These are phyloP conservation scores for Vitis hybrid DNA, from an alignment of 177 flowering plant species.

Conservation along the genomic window DNA sequence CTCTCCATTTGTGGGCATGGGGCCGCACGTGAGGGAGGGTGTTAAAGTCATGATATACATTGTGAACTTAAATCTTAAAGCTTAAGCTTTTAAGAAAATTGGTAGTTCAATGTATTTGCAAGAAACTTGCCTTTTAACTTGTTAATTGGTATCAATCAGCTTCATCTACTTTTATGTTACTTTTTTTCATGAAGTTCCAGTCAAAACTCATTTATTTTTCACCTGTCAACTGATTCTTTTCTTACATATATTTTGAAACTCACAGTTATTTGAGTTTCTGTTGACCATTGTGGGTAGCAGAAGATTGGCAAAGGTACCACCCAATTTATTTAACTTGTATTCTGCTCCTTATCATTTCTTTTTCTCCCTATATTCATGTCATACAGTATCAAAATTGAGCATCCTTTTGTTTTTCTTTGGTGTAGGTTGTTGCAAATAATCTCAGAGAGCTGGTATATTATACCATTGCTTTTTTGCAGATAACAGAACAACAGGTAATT, in stretches of 20 bases:
- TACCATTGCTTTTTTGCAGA: conserved; percentile 80
- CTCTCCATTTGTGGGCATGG: no score
- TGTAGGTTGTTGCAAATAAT: conserved; percentile 58
- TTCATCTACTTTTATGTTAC: not conserved
- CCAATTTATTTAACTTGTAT: conserved; percentile 2
- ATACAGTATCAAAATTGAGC: not conserved
- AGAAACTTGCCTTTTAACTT: not conserved
- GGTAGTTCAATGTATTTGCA: not conserved
- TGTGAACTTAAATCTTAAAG: no score
- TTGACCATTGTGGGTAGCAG: conserved; percentile 72
- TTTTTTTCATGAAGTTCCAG: not conserved
- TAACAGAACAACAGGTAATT: conserved; percentile 89
- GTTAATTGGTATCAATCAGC: not conserved
- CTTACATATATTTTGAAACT: conserved; percentile 4
- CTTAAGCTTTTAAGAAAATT: no score
- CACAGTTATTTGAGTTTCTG: conserved; percentile 85
- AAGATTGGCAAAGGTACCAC: conserved; percentile 59
- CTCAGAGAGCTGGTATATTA: conserved; percentile 72
- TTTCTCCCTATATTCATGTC: not conserved
- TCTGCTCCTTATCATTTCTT: not conserved
- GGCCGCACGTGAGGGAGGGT: no score
- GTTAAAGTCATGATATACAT: no score
- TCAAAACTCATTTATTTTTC: not conserved
- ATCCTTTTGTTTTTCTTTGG: conserved; percentile 4
- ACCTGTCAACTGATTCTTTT: not conserved